Percentiles rank a stretch among this genome's conserved stretches.
Conservation (phyloP, 768 basidiomycete genomes). For the Daedaleopsis sinensis region DNA sequence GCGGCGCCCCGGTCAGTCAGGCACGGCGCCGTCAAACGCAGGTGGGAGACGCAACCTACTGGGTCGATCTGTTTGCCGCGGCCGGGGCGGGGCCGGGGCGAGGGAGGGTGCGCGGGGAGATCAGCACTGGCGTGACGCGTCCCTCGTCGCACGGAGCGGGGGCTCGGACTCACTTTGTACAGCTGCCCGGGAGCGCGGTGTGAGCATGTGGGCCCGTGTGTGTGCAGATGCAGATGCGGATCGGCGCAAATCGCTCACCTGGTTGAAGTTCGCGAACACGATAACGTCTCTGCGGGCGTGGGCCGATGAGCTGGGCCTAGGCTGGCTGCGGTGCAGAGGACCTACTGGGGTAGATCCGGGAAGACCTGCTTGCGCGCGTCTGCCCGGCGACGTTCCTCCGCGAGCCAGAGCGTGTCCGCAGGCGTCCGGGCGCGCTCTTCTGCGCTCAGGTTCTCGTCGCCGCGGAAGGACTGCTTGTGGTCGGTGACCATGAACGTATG, state of each 20-base stretch:
- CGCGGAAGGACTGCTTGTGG: constrained; percentile 48
- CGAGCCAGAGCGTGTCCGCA: constrained; percentile 37
- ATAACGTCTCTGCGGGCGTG: constrained; percentile 37
- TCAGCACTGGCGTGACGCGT: no score
- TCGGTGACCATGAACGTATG: constrained; percentile 54
- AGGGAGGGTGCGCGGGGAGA: no score
- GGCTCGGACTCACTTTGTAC: constrained; percentile 51
- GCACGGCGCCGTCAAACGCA: background rate
- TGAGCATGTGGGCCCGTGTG: constrained; percentile 11
- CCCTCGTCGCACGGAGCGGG: no score
- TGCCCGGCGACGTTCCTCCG: constrained; percentile 42
- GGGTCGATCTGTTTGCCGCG: constrained; percentile 18
- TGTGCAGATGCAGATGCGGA: constrained; percentile 4
- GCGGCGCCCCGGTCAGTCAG: constrained; percentile 9
- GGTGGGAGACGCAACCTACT: constrained; percentile 6
- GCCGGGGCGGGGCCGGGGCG: no score
- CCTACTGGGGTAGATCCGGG: constrained; percentile 46
- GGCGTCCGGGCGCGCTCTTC: constrained; percentile 19
- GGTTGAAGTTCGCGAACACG: constrained; percentile 58
- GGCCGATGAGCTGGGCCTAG: background rate
- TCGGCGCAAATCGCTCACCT: constrained; percentile 33
- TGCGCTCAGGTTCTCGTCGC: constrained; percentile 28
- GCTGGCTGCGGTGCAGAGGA: background rate
- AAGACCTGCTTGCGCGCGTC: constrained; percentile 43
- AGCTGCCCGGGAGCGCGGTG: constrained; percentile 34